Base-by-base conservation (phyloP, 805 yeast genomes). In the Candida succiphila region DNA sequence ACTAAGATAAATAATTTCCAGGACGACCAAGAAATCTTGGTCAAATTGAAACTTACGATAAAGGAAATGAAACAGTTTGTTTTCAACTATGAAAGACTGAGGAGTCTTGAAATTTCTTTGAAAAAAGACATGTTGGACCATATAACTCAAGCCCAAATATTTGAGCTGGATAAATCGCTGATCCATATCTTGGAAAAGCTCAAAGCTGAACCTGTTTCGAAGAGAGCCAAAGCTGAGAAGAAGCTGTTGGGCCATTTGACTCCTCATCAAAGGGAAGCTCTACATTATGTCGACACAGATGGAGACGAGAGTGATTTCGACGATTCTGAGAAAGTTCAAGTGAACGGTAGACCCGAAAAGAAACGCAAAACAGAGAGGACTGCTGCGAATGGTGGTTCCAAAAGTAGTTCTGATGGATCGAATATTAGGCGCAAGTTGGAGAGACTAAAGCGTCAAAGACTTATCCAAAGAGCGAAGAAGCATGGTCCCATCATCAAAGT, bases 41-140 rank as follows among this genome's bases (percentile, higher is more conserved):
- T 48, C 17, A 83, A 82, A 48, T 61, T 70, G 22, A 54, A 52
- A 12, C 50, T 73, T 25, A 78, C 88, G 1, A 49, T 71, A 2
- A 50, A 53, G 12, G 81, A 75, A 38, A 54, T 72, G 25, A 45
- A 51, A 17, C 51, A 58, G 26, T 49, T 65, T 29, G 40, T 67
- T 7, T 27, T 40, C 17, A 66, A 63, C 36, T 62, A 57, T 38
- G 45, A 62, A 43, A 29, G 49, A 42, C 34, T 71, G 60, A 70
- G 61, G 52, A 41, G 46, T 36, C 37, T 48, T 58, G 47, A 58
- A 46, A 19, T 55, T 44, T 16, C 35, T 19, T 27, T 58, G 52
- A 39, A 52, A 42, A 31, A 44, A 37, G 30, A 57, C 48, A 19
- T 56, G 48, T 16, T 51, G 48, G 35, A 43, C 13, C 38, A 26